Evolutionary conservation across 2,329 filamentous ascomycete genomes (phyloP).

Genomic region (Colletotrichum ledebouriae): DNA sequence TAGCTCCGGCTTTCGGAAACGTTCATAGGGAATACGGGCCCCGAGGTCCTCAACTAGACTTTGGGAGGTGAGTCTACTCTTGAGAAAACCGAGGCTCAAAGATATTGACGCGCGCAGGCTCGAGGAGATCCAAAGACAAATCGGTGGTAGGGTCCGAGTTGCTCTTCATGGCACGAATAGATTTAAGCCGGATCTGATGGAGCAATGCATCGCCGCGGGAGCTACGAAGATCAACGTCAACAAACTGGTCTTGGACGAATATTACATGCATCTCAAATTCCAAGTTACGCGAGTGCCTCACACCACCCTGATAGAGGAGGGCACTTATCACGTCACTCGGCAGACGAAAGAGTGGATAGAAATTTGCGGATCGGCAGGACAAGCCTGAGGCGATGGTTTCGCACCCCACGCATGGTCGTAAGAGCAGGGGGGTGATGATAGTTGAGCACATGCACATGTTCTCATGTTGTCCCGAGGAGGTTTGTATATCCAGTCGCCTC

Average conservation of each 20-base stretch:
- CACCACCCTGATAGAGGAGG: conserved; percentile 55
- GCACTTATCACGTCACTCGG: conserved; percentile 48
- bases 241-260: conserved; percentile 56
- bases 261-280: conserved; percentile 54
- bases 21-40: conserved; percentile 81
- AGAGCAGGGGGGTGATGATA: too few relatives aligned
- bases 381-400: background rate
- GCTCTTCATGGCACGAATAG: conserved; percentile 65
- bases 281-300: conserved; percentile 49
- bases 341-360: conserved; percentile 34
- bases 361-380: conserved; percentile 27
- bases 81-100: background rate
- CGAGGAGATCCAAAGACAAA: conserved; percentile 18
- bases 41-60: conserved; percentile 73
- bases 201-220: conserved; percentile 59
- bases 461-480: too few relatives aligned
- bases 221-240: conserved; percentile 65
- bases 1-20: conserved; percentile 83
- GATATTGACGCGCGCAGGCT: conserved; percentile 7
- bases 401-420: too few relatives aligned
- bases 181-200: conserved; percentile 58
- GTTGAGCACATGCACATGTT: too few relatives aligned
- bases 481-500: background rate
- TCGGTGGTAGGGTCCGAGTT: conserved; percentile 43
- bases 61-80: conserved; percentile 49